Base-by-base conservation (phyloP, 495 filamentous ascomycete genomes). In the Pyrenula aspistea region DNA sequence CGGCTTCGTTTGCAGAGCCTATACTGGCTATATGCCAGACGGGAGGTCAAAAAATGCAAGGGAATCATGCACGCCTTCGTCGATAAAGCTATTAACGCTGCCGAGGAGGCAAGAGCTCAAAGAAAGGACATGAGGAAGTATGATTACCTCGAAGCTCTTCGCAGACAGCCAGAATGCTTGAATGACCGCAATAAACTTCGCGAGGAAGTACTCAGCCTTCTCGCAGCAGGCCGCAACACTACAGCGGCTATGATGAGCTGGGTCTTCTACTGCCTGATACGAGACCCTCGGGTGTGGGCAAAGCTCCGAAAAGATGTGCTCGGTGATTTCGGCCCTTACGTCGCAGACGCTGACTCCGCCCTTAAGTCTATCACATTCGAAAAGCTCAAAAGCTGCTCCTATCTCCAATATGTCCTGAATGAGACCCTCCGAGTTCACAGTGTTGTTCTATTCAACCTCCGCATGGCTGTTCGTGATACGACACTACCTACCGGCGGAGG, bases 321-420 rank as follows among this genome's bases (percentile, higher is more conserved):
- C 19, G 25, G 53, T 1, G 47, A 71, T 1, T 51, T 58, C n/a
- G 55, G 57, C 11, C 4, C 31, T 15, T 42, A 8, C 31, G 8
- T 4, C 31, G 4, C 31, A 4, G 86, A 89, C 80, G 73, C 83
- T 83, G 55, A 83, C 76, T 53, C 95, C 71, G 62, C 89, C 60
- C 59, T 25, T 54, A 83, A 79, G 4, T 75, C 63, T 1, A 72
- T 71, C 2, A 67, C 69, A 0, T 78, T 71, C 67, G 74, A 76
- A 25, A 60, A 68, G 25, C 58, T 81, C 22, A 75, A 73, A 51
- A 60, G 62, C 4, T 67, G 81, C 70, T 70, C 65, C n/a, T 81
- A 78, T 56, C 60, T 82, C 0, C 74, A 73, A 53, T 73, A 68
- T 59, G 65, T 71, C 1, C 58, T 80, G 22, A 77, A 73, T 49